A percentile compares a stretch with the other conserved stretches of the same genome.
phyloP scores from a whole-genome alignment of 2,329 filamentous ascomycete species.

The Pestalotiopsis sp. region DNA sequence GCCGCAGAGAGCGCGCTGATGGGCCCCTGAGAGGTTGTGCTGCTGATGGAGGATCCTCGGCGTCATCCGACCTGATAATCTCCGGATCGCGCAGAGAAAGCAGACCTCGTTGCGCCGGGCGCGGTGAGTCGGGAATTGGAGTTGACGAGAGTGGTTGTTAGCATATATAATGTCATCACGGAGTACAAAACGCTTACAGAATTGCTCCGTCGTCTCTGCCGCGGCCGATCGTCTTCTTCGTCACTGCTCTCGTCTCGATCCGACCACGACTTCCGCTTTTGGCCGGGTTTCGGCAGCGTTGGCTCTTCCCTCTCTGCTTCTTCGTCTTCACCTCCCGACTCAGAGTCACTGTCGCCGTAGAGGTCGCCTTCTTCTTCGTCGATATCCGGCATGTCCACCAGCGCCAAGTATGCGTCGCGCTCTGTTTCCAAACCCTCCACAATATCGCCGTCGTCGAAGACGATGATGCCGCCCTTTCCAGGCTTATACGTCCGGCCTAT shows the following conservation, averaged over 20 bases:
- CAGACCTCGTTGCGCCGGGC: constrained; percentile 62
- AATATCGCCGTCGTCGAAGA: constrained; percentile 96
- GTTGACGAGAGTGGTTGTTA: constrained; percentile 53
- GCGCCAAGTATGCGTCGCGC: constrained; percentile 79
- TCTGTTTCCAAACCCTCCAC: constrained; percentile 78
- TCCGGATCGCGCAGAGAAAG: constrained; percentile 55
- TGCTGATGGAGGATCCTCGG: constrained; percentile 57
- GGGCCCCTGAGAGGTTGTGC: constrained; percentile 63
- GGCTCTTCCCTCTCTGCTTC: constrained; percentile 60
- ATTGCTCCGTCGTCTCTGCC: constrained; percentile 84
- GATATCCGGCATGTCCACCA: constrained; percentile 88
- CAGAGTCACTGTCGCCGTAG: constrained; percentile 59
- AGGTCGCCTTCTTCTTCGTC: constrained; percentile 76
- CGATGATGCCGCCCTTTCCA: constrained; percentile 84
- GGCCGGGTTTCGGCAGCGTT: constrained; percentile 47
- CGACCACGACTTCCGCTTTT: constrained; percentile 82
- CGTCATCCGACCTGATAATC: constrained; percentile 50
- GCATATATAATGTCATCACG: background rate
- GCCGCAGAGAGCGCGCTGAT: constrained; percentile 73
- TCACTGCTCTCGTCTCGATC: constrained; percentile 71
- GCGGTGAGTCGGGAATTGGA: constrained; percentile 67
- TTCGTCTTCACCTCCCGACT: constrained; percentile 60
- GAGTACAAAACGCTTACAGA: constrained; percentile 60
- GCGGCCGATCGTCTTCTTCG: constrained; percentile 75
- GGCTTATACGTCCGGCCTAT: constrained; percentile 74